Evolutionary conservation across 768 basidiomycete genomes (phyloP).

Genomic region (Plicaturopsis crispa): DNA sequence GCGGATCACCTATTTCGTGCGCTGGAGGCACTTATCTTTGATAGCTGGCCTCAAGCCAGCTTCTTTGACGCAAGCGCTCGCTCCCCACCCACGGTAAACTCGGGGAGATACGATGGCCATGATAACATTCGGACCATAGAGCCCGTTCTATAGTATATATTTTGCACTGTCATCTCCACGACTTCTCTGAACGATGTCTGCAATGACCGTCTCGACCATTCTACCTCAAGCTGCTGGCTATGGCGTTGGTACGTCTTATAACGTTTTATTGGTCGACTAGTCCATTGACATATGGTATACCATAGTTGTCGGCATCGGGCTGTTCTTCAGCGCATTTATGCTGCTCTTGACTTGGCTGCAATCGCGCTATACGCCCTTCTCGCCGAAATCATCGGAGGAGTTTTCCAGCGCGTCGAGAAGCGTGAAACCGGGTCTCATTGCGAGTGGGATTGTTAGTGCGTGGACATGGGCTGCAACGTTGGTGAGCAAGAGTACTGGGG

Average conservation of each 20-base stretch:
- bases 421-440: constrained; percentile 88
- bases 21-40: too few species aligned
- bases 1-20: too few species aligned
- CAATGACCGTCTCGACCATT: constrained; percentile 15
- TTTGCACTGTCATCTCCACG: too few species aligned
- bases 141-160: too few species aligned
- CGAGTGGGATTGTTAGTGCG: constrained; percentile 86
- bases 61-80: too few species aligned
- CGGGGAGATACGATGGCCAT: too few species aligned
- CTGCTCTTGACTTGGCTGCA: constrained; percentile 71
- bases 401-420: constrained; percentile 77
- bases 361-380: constrained; percentile 76
- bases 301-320: constrained; percentile 57
- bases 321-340: constrained; percentile 86
- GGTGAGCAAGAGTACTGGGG: constrained; percentile 21
- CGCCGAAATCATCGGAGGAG: constrained; percentile 74
- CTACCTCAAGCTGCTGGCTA: constrained; percentile 82
- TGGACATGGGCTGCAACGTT: constrained; percentile 89
- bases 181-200: too few species aligned
- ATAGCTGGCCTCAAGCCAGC: too few species aligned
- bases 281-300: neutral
- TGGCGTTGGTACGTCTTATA: constrained; percentile 54
- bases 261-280: constrained; percentile 1
- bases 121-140: too few species aligned
- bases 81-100: too few species aligned